phyloP scores from a whole-genome alignment of 2,329 filamentous ascomycete genomes.

The Penicillium sp. region DNA sequence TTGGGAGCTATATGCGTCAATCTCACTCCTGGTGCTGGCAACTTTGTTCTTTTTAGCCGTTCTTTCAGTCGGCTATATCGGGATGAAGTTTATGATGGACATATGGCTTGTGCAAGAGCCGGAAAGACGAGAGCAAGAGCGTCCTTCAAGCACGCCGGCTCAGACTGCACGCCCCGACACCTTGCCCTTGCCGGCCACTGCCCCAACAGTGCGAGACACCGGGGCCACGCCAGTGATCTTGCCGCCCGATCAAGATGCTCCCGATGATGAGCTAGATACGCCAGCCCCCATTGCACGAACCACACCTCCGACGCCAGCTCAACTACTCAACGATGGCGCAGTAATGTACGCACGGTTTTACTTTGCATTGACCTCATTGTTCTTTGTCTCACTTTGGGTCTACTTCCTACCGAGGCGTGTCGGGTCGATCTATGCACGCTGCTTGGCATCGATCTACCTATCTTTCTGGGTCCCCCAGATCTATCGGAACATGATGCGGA shows the following conservation, averaged over 20 bases:
- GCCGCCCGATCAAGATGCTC: constrained; percentile 59
- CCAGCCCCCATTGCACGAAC: constrained; percentile 35
- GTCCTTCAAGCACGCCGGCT: constrained; percentile 26
- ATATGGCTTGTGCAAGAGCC: constrained; percentile 65
- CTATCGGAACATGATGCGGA: constrained; percentile 82
- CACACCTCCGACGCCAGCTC: constrained; percentile 35
- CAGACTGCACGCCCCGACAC: constrained; percentile 35
- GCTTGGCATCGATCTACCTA: constrained; percentile 72
- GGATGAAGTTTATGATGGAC: constrained; percentile 67
- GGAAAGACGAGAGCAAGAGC: constrained; percentile 41
- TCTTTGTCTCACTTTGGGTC: constrained; percentile 63
- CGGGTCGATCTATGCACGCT: constrained; percentile 59
- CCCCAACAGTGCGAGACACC: constrained; percentile 44
- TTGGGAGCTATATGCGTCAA: constrained; percentile 57
- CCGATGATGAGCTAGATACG: constrained; percentile 38
- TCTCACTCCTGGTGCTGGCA: constrained; percentile 58
- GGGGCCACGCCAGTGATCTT: constrained; percentile 60
- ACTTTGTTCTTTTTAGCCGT: constrained; percentile 61
- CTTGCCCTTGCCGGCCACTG: constrained; percentile 56
- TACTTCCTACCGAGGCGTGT: constrained; percentile 57
- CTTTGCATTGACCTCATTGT: constrained; percentile 57
- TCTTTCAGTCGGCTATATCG: constrained; percentile 62
- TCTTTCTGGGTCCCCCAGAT: constrained; percentile 95
- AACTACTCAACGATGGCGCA: constrained; percentile 53
- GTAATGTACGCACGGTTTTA: constrained; percentile 65